Base-by-base conservation (phyloP, 2,329 filamentous ascomycete genomes). In the Fusarium cyanostomum region DNA sequence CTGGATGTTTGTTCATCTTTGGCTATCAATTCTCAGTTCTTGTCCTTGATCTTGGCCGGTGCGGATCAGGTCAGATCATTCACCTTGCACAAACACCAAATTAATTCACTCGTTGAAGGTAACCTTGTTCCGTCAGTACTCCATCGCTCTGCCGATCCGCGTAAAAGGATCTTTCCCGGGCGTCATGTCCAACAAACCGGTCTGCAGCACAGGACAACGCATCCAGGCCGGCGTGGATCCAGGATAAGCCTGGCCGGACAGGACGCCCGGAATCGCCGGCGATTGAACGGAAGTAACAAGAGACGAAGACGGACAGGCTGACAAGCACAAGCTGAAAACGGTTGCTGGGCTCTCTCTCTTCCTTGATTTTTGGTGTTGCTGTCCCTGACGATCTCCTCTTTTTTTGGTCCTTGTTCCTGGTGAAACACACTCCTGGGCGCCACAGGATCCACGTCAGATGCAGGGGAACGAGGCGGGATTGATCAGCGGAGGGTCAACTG, bases 351-450 rank as follows among this genome's bases (percentile, higher is more conserved):
- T n/a, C 27, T 58, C 55, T 52, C 62, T 62, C 27, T 58, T 59
- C 57, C 62, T 62, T 65, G 56, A 34, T 59, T 57, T 39, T 15
- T 57, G 18, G 37, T 56, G 39, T 41, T 62, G 54, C 62, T 56
- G 66, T 69, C 67, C 68, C 68, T 70, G 67, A 67, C 60, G 65
- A 70, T 70, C 67, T 45, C 54, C 27, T 56, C 61, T 56, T 28
- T 55, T 38, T 55, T 30, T 10, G 16, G 10, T 35, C 34, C 41
- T 27, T 31, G 31, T 24, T 31, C 41, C 39, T 66, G 46, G 43
- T 70, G 68, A 70, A 70, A 70, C 68, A 49, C 50, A 58, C 56
- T 59, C 54, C 38, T 38, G 52, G 59, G 51, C 67, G 67, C 67
- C 67, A 70, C 63, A 55, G 62, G 61, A 57, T 65, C 65, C 67